Evolutionary conservation across 139 green algal species (phyloP).

Genomic region (Pleodorina starrii): DNA sequence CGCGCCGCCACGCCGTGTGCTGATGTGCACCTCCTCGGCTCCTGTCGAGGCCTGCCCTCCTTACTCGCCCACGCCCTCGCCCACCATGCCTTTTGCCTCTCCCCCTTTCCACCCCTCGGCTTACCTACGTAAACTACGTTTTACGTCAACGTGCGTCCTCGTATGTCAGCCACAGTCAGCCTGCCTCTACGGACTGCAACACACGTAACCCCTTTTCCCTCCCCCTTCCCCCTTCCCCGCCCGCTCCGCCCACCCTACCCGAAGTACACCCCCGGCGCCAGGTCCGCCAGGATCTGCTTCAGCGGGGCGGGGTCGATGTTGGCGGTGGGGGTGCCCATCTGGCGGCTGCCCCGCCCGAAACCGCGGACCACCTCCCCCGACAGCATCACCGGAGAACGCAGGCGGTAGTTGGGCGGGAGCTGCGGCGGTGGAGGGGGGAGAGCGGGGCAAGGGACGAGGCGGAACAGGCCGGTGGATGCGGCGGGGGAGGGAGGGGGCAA

Average conservation of each 20-base stretch:
- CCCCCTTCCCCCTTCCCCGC: too few relatives aligned
- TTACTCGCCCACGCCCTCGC: too few relatives aligned
- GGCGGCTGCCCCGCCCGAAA: conserved; percentile 90
- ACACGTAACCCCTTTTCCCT: too few relatives aligned
- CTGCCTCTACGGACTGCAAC: too few relatives aligned
- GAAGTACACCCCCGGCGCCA: conserved; percentile 93
- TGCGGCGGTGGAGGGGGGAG: conserved; percentile 21
- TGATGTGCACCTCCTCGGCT: too few relatives aligned
- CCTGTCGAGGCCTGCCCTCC: too few relatives aligned
- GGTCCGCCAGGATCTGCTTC: conserved; percentile 57
- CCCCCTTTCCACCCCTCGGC: too few relatives aligned
- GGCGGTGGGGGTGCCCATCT: conserved; percentile 93
- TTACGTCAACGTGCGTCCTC: too few relatives aligned
- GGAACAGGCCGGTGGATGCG: neutral
- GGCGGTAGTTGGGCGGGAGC: conserved; percentile 58
- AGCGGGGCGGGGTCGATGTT: conserved; percentile 85
- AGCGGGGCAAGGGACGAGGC: neutral
- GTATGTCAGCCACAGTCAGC: too few relatives aligned
- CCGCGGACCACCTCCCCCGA: conserved; percentile 75
- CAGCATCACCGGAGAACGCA: conserved; percentile 56
- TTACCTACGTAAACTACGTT: too few relatives aligned
- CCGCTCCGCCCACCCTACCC: conserved; percentile 63
- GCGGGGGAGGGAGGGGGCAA: neutral
- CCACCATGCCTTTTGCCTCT: too few relatives aligned
- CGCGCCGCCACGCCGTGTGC: too few relatives aligned